These are phyloP conservation scores for Colletotrichum sp. DNA, from an alignment of 2,329 filamentous ascomycete species.

Conservation along the genomic window DNA sequence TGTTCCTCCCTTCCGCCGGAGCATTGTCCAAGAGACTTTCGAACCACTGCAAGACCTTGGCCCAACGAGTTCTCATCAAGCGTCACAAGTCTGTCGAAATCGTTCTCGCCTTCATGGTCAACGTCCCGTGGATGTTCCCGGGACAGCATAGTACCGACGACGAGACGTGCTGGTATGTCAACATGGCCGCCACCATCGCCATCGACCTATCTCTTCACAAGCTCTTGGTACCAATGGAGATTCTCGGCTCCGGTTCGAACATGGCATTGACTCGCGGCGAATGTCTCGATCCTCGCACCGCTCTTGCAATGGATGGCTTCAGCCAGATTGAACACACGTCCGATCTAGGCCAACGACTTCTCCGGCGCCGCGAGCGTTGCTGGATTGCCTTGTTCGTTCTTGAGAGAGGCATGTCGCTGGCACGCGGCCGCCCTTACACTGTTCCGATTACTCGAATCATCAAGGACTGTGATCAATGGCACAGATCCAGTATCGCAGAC, in stretches of 20 bases:
- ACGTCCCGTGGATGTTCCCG: constrained; percentile 77
- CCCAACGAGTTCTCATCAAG: constrained; percentile 63
- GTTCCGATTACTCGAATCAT: constrained; percentile 71
- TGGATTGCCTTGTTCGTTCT: constrained; percentile 77
- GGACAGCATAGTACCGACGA: constrained; percentile 73
- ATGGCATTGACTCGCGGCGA: constrained; percentile 65
- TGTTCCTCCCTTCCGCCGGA: constrained; percentile 68
- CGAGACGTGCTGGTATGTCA: constrained; percentile 74
- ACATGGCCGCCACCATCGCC: constrained; percentile 72
- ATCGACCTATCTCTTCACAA: constrained; percentile 75
- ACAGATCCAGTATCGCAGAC: constrained; percentile 66
- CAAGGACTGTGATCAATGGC: constrained; percentile 73
- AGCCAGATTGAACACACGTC: constrained; percentile 65
- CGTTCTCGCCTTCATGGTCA: constrained; percentile 76
- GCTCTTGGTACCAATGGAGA: constrained; percentile 62
- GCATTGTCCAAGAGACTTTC: constrained; percentile 70
- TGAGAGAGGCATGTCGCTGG: constrained; percentile 74
- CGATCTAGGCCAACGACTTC: constrained; percentile 62
- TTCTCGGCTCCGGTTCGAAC: constrained; percentile 46
- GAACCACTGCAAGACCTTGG: constrained; percentile 67
- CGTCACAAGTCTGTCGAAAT: constrained; percentile 75
- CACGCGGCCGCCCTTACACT: constrained; percentile 71
- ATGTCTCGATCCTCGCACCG: constrained; percentile 70
- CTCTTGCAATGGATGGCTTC: constrained; percentile 72
- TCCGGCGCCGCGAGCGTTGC: constrained; percentile 69